Conservation (phyloP, 78 protist species). For the Dictyostelium citrinum region DNA sequence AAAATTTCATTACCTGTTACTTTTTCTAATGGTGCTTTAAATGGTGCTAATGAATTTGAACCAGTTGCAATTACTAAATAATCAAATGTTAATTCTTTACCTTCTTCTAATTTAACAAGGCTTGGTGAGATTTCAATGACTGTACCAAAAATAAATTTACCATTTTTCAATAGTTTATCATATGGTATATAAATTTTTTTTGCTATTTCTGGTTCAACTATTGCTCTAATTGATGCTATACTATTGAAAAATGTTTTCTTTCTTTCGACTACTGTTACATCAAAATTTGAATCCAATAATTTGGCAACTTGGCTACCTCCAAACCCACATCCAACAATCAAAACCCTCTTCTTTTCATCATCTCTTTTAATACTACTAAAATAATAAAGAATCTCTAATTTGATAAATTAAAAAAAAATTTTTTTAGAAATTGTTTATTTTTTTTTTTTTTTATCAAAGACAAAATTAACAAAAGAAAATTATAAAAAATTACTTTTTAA, state of each 20-base stretch:
- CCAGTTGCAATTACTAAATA: constrained; percentile 71
- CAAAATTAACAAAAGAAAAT: neutral
- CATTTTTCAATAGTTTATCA: constrained; percentile 49
- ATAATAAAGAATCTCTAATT: neutral
- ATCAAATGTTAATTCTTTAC: neutral
- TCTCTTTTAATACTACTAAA: neutral
- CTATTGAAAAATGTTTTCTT: constrained; percentile 38
- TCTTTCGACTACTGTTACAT: constrained; percentile 65
- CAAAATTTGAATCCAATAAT: constrained; percentile 33
- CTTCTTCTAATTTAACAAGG: constrained; percentile 7
- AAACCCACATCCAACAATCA: constrained; percentile 73
- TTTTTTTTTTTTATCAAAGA: too few species aligned
- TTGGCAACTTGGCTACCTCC: constrained; percentile 48
- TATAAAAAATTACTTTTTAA: too few species aligned
- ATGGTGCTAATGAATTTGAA: constrained; percentile 31
- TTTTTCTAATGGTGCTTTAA: constrained; percentile 31
- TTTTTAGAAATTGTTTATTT: too few species aligned
- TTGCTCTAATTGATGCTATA: constrained; percentile 26
- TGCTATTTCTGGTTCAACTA: constrained; percentile 34
- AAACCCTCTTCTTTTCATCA: constrained; percentile 34
- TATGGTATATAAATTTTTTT: constrained; percentile 24
- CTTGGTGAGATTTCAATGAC: constrained; percentile 30
- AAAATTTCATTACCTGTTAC: neutral
- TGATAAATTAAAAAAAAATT: neutral
- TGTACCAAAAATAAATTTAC: neutral